Base-by-base conservation (phyloP, 345 rosid genomes). In the Salix caprea region DNA sequence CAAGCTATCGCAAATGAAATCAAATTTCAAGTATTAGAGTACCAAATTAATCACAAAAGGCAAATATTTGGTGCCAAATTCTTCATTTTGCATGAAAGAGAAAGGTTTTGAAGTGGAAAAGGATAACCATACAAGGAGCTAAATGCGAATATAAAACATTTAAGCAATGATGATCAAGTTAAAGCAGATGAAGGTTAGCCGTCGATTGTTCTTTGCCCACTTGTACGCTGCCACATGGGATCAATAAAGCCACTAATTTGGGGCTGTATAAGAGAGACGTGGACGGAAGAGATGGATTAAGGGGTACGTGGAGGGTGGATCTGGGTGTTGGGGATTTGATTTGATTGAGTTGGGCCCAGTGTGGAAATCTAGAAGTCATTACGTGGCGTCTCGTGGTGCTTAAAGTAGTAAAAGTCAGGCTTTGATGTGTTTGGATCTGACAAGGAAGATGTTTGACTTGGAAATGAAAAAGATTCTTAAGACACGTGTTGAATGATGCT, bases 291-390 rank as follows among this genome's bases (percentile, higher is more conserved):
- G 80, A 76, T 80, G 1, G 32, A 14, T 12, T 11, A 14, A 4
- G 28, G 23, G 32, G 67, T 82, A 87, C 87, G 91, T 85, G 90
- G 86, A 72, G 37, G 6, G 3, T n/a, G 54, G 85, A 86, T 80
- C 64, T 54, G 23, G 18, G 1, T 12, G 40, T 23, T 44, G 12
- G 30, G 44, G 82, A 79, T 84, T 81, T 46, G 36, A 19, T 67
- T 5, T 24, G 62, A 76, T 21, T 26, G 24, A 21, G 12, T 1
- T 60, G 82, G 81, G 66, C 88, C 80, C 30, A 50, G 6, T 26
- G 40, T 12, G 66, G 24, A 60, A 73, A 8, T 74, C 71, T 73
- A 76, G 84, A 81, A 73, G 5, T 24, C 9, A 21, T 68, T 67
- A 81, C 89, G 88, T 84, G 87, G 86, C 79, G 30, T 56, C 71